phyloP scores from a whole-genome alignment of 1,284 basidiomycete species.

The Schizophyllum amplum region DNA sequence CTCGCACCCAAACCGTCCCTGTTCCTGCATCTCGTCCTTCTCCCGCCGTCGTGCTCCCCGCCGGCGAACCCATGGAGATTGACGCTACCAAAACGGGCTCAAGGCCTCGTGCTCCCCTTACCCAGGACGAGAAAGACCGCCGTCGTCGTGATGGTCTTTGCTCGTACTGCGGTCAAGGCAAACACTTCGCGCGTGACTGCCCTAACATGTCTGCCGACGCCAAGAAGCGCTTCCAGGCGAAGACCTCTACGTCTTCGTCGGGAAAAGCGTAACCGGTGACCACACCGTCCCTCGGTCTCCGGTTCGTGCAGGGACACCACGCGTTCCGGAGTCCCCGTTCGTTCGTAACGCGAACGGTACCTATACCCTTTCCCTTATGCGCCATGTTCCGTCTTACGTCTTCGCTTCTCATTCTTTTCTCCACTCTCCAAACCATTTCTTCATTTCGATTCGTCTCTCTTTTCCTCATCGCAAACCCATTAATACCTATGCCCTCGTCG shows the following conservation, averaged over 20 bases:
- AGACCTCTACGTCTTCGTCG: neutral
- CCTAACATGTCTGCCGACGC: neutral
- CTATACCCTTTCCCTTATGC: slow-evolving; percentile 2
- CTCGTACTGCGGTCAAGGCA: slow-evolving; percentile 1
- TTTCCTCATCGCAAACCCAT: slow-evolving; percentile 15
- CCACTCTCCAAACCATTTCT: slow-evolving; percentile 19
- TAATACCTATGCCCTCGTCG: slow-evolving; percentile 15
- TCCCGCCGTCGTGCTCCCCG: too few relatives aligned
- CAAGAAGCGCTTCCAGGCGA: neutral
- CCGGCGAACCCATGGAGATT: slow-evolving; percentile 9
- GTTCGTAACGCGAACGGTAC: neutral
- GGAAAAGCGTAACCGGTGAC: slow-evolving; percentile 2
- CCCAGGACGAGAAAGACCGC: neutral
- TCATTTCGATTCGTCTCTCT: slow-evolving; percentile 16
- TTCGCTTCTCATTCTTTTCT: slow-evolving; percentile 6
- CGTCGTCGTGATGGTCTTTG: slow-evolving; percentile 3
- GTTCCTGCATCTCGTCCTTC: neutral
- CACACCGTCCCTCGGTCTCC: neutral
- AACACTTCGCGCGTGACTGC: neutral
- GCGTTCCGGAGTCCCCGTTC: neutral
- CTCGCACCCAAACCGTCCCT: too few relatives aligned
- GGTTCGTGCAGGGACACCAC: neutral
- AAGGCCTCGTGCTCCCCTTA: slow-evolving; percentile 2
- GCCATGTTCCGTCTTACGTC: slow-evolving; percentile 5
- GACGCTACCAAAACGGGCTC: slow-evolving; percentile 2